These are phyloP conservation scores for Cladorrhinum samala DNA, from an alignment of 495 filamentous ascomycete species.

Conservation along the genomic window DNA sequence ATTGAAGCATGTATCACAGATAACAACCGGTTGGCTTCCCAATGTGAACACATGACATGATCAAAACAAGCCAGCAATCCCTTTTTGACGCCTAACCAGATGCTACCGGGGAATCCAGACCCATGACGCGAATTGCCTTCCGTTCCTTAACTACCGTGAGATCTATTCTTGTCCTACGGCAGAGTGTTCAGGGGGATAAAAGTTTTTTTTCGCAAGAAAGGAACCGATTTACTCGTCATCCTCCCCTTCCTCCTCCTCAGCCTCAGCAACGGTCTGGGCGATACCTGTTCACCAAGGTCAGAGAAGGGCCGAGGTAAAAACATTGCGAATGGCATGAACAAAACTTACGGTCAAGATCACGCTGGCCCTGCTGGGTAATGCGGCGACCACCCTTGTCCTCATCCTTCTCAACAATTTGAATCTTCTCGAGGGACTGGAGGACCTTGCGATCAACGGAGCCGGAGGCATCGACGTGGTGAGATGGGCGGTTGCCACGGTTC, in stretches of 20 bases:
- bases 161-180: not conserved
- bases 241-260: slow-evolving; percentile 59
- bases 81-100: slow-evolving; percentile 36
- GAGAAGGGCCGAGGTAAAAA: not conserved
- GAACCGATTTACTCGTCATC: slow-evolving; percentile 49
- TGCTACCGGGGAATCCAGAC: slow-evolving; percentile 32
- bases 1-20: not conserved
- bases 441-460: slow-evolving; percentile 95
- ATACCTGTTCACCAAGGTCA: slow-evolving; percentile 42
- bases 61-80: slow-evolving; percentile 30
- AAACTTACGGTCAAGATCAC: slow-evolving; percentile 86
- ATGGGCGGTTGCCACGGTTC: slow-evolving; percentile 90
- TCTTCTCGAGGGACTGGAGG: slow-evolving; percentile 96
- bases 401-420: slow-evolving; percentile 91
- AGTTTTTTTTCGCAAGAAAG: not conserved
- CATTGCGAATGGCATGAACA: not conserved
- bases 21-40: slow-evolving; percentile 2
- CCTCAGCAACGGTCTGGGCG: slow-evolving; percentile 66
- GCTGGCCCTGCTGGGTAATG: slow-evolving; percentile 94
- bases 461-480: slow-evolving; percentile 90
- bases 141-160: slow-evolving; percentile 4
- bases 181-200: slow-evolving; percentile 1
- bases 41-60: slow-evolving; percentile 19
- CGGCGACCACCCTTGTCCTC: slow-evolving; percentile 96
- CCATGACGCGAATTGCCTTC: slow-evolving; percentile 19